These are phyloP conservation scores for Aspergillus baeticus DNA, from an alignment of 495 filamentous ascomycete genomes.

Conservation along the genomic window DNA sequence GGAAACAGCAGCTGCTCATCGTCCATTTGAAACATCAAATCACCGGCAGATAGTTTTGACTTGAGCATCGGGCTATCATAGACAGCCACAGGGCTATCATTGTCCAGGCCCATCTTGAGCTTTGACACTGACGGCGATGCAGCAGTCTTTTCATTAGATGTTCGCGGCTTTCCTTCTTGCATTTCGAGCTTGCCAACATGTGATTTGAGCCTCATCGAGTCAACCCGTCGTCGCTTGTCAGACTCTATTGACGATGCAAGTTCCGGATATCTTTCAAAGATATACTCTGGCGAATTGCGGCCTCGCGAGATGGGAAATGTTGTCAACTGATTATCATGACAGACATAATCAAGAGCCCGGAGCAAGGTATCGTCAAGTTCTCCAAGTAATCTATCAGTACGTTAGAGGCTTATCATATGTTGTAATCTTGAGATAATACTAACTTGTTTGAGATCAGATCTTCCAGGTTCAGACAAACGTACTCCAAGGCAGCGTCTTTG, in stretches of 20 bases:
- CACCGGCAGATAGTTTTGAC: constrained; percentile 61
- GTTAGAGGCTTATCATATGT: constrained; percentile 22
- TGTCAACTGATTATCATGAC: constrained; percentile 77
- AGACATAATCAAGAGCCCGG: constrained; percentile 70
- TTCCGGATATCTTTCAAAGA: constrained; percentile 71
- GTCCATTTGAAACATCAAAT: constrained; percentile 94
- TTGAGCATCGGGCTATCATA: constrained; percentile 57
- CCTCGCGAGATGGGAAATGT: constrained; percentile 73
- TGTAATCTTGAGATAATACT: too few species aligned
- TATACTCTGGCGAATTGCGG: constrained; percentile 64
- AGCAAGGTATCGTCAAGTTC: constrained; percentile 86
- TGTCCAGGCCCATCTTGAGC: constrained; percentile 44
- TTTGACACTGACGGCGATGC: constrained; percentile 56
- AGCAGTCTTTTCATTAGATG: constrained; percentile 50
- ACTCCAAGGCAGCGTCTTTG: constrained; percentile 85
- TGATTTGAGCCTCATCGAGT: constrained; percentile 58
- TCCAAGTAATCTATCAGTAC: constrained; percentile 58
- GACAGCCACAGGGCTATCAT: constrained; percentile 40
- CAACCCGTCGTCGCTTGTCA: constrained; percentile 56
- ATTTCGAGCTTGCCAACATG: constrained; percentile 59
- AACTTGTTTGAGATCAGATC: constrained; percentile 84
- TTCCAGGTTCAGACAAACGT: constrained; percentile 87
- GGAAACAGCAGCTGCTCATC: constrained; percentile 56
- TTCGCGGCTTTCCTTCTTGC: constrained; percentile 41
- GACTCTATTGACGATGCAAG: constrained; percentile 51